phyloP scores from a whole-genome alignment of 2,329 filamentous ascomycete genomes.

The Microcyclospora pomicola region DNA sequence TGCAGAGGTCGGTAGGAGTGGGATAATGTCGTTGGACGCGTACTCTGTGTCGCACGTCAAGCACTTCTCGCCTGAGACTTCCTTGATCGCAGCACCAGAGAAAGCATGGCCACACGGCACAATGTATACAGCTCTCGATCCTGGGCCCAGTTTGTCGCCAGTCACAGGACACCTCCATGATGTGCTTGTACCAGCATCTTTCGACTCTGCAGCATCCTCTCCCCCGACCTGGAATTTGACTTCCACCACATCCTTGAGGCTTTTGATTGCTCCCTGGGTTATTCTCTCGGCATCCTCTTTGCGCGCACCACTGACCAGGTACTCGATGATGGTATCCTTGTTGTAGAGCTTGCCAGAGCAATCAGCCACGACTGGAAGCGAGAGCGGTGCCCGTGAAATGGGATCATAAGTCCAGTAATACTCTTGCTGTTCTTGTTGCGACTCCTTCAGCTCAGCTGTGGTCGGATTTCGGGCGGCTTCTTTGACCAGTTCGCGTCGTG shows the following conservation, averaged over 20 bases:
- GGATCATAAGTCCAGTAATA: constrained; percentile 83
- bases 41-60: constrained; percentile 60
- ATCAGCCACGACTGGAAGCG: constrained; percentile 70
- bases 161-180: constrained; percentile 77
- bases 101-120: constrained; percentile 95
- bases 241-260: constrained; percentile 74
- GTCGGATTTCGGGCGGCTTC: constrained; percentile 74
- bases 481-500: constrained; percentile 88
- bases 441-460: constrained; percentile 76
- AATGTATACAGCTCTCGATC: constrained; percentile 69
- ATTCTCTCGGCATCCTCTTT: constrained; percentile 49
- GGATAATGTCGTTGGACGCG: constrained; percentile 60
- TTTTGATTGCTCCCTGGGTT: constrained; percentile 53
- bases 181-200: constrained; percentile 24
- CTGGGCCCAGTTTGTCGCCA: constrained; percentile 68
- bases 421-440: constrained; percentile 67
- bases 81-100: constrained; percentile 66
- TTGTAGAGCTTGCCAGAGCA: constrained; percentile 78
- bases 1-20: constrained; percentile 60
- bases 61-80: constrained; percentile 44
- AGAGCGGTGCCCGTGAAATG: constrained; percentile 64
- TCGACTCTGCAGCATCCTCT: constrained; percentile 30
- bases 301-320: constrained; percentile 41
- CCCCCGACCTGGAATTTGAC: constrained; percentile 56
- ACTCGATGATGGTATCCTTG: constrained; percentile 75